Conservation (phyloP, 2,329 filamentous ascomycete genomes). For the Aschersonia sp. region DNA sequence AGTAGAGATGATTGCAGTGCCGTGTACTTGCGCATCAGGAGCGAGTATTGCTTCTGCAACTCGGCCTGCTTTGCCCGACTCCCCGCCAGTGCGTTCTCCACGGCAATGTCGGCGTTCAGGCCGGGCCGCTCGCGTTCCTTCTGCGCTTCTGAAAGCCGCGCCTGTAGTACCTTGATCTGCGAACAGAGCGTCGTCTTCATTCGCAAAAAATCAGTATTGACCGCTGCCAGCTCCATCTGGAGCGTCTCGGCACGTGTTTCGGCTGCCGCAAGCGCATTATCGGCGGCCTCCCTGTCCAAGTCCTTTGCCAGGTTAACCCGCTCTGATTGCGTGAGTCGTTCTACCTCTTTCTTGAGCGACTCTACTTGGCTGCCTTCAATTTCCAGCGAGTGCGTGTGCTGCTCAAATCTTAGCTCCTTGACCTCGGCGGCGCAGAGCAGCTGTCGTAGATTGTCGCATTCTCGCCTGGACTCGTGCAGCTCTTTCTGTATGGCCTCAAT, state of each 20-base stretch:
- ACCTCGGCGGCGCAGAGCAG: slow-evolving; percentile 56
- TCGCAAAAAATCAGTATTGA: slow-evolving; percentile 30
- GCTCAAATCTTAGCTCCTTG: slow-evolving; percentile 47
- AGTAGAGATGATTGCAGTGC: slow-evolving; percentile 34
- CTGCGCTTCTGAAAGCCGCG: slow-evolving; percentile 25
- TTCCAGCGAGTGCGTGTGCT: slow-evolving; percentile 49
- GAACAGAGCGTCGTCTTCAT: slow-evolving; percentile 28
- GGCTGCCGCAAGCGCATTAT: slow-evolving; percentile 42
- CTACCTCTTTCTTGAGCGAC: slow-evolving; percentile 42
- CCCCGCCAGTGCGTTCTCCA: slow-evolving; percentile 33
- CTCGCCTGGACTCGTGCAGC: slow-evolving; percentile 39
- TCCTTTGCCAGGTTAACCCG: slow-evolving; percentile 51
- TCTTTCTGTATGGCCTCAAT: slow-evolving; percentile 42
- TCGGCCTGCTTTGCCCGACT: slow-evolving; percentile 38
- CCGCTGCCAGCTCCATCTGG: slow-evolving; percentile 39
- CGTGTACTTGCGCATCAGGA: slow-evolving; percentile 36
- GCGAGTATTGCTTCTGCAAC: slow-evolving; percentile 34
- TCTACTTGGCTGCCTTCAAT: slow-evolving; percentile 46
- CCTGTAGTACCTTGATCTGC: slow-evolving; percentile 32
- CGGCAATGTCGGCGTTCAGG: slow-evolving; percentile 17
- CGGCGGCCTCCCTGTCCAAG: slow-evolving; percentile 39
- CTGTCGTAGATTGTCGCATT: slow-evolving; percentile 49
- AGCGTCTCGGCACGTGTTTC: slow-evolving; percentile 44
- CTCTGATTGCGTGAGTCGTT: slow-evolving; percentile 44
- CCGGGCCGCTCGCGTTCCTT: slow-evolving; percentile 12